Percentiles rank a stretch among this genome's conserved stretches.
Conservation (phyloP, 2,329 filamentous ascomycete genomes). For the Pseudohalonectria lignicola region DNA sequence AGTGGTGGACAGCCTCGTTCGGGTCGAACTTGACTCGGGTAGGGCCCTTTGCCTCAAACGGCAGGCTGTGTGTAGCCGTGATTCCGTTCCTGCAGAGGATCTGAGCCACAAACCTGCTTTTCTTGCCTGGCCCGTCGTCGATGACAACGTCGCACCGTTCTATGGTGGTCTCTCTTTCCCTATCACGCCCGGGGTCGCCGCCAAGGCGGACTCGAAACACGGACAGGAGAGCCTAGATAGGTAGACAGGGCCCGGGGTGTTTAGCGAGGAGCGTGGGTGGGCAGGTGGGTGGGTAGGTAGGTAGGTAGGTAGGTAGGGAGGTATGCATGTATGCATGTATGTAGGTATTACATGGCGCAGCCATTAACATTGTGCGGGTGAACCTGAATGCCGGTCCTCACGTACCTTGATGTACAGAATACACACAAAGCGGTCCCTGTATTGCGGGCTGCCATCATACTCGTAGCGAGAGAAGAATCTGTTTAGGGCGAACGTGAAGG, state of each 20-base stretch:
- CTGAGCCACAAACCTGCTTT: conserved; percentile 64
- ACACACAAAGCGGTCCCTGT: conserved; percentile 57
- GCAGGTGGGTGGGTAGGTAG: too few relatives aligned
- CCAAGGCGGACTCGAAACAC: conserved; percentile 59
- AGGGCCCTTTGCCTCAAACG: conserved; percentile 63
- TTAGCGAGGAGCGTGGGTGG: too few relatives aligned
- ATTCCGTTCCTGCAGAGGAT: conserved; percentile 67
- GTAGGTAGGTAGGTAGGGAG: too few relatives aligned
- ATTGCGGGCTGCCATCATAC: conserved; percentile 43
- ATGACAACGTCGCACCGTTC: conserved; percentile 66
- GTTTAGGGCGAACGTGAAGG: conserved; percentile 54
- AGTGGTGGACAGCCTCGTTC: conserved; percentile 54
- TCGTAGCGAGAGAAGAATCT: conserved; percentile 66
- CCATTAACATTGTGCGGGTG: too few relatives aligned
- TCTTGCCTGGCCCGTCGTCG: conserved; percentile 58
- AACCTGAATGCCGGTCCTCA: too few relatives aligned
- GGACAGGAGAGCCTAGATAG: conserved; percentile 56
- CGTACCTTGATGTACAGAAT: conserved; percentile 60
- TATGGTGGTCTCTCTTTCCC: conserved; percentile 58
- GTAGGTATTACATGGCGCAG: too few relatives aligned
- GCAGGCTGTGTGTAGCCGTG: conserved; percentile 65
- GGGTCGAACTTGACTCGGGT: conserved; percentile 67
- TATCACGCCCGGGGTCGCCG: conserved; percentile 42
- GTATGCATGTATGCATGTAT: too few relatives aligned
- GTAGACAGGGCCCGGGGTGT: too few relatives aligned